These are phyloP conservation scores for Dactylonectria estremocensis DNA, from an alignment of 2,329 filamentous ascomycete genomes.

Conservation along the genomic window DNA sequence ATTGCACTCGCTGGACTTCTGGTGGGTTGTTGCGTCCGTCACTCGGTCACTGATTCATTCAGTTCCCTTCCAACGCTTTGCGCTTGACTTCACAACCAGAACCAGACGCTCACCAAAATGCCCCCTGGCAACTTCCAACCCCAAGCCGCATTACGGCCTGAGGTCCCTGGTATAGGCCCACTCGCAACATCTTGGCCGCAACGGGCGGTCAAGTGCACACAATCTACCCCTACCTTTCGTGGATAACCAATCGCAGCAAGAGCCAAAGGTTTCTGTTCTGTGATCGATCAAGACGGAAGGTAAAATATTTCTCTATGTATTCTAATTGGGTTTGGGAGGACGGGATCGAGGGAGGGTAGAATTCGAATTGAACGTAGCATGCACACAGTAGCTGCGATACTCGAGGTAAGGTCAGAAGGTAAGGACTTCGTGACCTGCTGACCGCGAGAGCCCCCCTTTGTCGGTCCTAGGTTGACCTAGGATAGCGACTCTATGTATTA, in stretches of 20 bases:
- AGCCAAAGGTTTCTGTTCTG: conserved; percentile 13
- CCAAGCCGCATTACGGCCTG: conserved; percentile 11
- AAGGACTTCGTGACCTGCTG: conserved; percentile 61
- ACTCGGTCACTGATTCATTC: conserved; percentile 39
- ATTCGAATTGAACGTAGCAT: conserved; percentile 38
- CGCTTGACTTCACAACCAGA: conserved; percentile 21
- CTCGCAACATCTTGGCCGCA: not conserved
- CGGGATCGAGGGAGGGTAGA: conserved; percentile 29
- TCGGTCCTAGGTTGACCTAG: conserved; percentile 33
- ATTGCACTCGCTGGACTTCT: conserved; percentile 31
- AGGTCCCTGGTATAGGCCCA: conserved; percentile 7
- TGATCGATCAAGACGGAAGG: conserved; percentile 42
- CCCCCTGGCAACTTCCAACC: not conserved
- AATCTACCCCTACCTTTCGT: conserved; percentile 16
- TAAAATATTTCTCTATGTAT: conserved; percentile 47
- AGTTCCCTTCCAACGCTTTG: conserved; percentile 43
- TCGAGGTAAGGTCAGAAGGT: conserved; percentile 71
- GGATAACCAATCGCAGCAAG: conserved; percentile 20
- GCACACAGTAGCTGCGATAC: conserved; percentile 28
- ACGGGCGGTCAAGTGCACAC: conserved; percentile 20
- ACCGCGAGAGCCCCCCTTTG: conserved; percentile 44
- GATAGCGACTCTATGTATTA: conserved; percentile 44
- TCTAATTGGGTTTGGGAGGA: conserved; percentile 46
- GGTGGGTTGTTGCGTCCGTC: conserved; percentile 46
- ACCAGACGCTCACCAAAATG: conserved; percentile 22